phyloP scores from a whole-genome alignment of 495 filamentous ascomycete species.

The Daldinia caldariorum region DNA sequence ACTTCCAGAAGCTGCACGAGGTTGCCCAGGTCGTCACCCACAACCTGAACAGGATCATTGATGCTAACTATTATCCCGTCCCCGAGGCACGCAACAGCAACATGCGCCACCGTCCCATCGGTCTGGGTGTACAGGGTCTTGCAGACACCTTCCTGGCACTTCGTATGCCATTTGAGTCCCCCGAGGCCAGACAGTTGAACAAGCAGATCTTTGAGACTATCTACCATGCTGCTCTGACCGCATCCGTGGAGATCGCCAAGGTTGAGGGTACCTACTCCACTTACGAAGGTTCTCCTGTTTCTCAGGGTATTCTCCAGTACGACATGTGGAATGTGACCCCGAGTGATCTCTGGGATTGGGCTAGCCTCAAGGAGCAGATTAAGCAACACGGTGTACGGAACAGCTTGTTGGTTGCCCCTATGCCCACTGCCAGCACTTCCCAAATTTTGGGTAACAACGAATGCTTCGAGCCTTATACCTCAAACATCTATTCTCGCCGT shows the following conservation, averaged over 20 bases:
- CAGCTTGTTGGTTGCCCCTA: constrained; percentile 92
- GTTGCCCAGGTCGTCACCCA: constrained; percentile 87
- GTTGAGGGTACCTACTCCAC: constrained; percentile 84
- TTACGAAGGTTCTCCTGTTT: constrained; percentile 93
- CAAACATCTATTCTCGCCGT: constrained; percentile 99
- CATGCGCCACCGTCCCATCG: constrained; percentile 93
- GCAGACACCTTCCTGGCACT: constrained; percentile 99
- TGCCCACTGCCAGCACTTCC: constrained; percentile 95
- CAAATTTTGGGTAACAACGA: constrained; percentile 99
- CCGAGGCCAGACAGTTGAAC: constrained; percentile 91
- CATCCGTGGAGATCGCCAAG: constrained; percentile 86
- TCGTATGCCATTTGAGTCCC: constrained; percentile 94
- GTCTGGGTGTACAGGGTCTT: constrained; percentile 95
- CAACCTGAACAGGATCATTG: constrained; percentile 97
- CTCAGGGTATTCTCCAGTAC: constrained; percentile 94
- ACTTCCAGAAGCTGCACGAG: constrained; percentile 95
- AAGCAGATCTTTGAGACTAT: constrained; percentile 99
- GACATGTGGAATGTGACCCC: constrained; percentile 98
- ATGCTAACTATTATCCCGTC: constrained; percentile 96
- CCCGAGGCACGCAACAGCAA: constrained; percentile 93
- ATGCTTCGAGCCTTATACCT: constrained; percentile 99
- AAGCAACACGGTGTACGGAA: constrained; percentile 92
- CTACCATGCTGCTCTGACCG: constrained; percentile 93
- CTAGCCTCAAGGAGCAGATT: constrained; percentile 85
- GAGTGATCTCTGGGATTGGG: constrained; percentile 96